Evolutionary conservation across 2,329 filamentous ascomycete species (phyloP).

Genomic region (Cordyceps tenuipes): DNA sequence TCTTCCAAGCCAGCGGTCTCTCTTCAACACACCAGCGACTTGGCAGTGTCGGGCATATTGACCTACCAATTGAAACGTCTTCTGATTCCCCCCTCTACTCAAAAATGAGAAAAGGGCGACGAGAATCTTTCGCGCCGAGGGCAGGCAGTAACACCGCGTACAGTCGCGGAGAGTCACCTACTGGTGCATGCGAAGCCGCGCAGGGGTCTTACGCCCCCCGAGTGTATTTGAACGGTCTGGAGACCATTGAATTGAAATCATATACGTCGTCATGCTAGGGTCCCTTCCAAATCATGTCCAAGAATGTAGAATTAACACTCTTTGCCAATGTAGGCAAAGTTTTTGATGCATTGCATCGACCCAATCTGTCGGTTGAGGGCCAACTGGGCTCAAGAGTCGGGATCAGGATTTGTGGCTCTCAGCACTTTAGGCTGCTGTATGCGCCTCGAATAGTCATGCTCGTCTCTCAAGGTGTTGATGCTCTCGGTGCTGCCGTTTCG

Average conservation of each 20-base stretch:
- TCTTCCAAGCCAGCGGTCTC: neutral
- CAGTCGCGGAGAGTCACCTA: neutral
- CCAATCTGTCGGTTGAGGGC: neutral
- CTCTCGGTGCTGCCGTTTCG: conserved; percentile 54
- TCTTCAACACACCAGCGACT: neutral
- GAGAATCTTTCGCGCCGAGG: too few species aligned
- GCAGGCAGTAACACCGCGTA: neutral
- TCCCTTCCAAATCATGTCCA: conserved; percentile 7
- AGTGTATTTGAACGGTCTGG: conserved; percentile 5
- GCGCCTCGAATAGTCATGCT: conserved; percentile 56
- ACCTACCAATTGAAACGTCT: neutral
- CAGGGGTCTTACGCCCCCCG: neutral
- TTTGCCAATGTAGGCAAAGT: neutral
- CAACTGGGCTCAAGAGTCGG: conserved; percentile 34
- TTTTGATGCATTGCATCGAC: neutral
- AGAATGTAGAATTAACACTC: neutral
- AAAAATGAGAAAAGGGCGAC: neutral
- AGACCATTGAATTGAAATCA: conserved; percentile 8
- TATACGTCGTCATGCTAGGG: conserved; percentile 10
- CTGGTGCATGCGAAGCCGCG: neutral
- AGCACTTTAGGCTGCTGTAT: conserved; percentile 50
- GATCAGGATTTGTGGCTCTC: conserved; percentile 56
- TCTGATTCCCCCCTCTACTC: neutral
- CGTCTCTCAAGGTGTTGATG: conserved; percentile 54
- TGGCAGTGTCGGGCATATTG: neutral